Percentiles rank a stretch among this genome's conserved stretches.
phyloP scores from a whole-genome alignment of 2,329 filamentous ascomycete species.

The Lizonia empirigonia region DNA sequence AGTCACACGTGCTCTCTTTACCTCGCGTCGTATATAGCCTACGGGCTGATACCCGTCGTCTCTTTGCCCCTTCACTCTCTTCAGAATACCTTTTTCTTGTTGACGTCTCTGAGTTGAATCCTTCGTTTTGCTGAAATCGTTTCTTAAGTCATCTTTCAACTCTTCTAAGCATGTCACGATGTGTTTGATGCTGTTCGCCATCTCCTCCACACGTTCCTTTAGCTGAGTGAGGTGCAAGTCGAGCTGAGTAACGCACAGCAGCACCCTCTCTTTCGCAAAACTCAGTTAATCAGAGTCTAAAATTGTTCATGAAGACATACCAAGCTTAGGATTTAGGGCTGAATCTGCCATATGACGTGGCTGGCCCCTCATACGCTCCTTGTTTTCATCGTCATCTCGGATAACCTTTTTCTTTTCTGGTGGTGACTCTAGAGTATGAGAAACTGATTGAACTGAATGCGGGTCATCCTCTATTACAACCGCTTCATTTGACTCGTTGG shows the following conservation, averaged over 20 bases:
- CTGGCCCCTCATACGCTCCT: neutral
- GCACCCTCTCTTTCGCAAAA: neutral
- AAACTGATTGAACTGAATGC: too few species aligned
- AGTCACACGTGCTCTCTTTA: too few species aligned
- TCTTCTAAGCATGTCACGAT: neutral
- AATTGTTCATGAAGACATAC: too few species aligned
- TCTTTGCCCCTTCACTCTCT: constrained; percentile 1
- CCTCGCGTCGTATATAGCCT: constrained; percentile 1
- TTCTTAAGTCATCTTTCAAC: neutral
- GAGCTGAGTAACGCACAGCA: neutral
- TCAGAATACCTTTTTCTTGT: constrained; percentile 4
- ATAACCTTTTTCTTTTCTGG: too few species aligned
- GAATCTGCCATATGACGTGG: too few species aligned
- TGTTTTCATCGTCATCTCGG: too few species aligned
- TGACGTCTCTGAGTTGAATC: neutral
- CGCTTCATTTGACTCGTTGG: too few species aligned
- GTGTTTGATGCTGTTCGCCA: neutral
- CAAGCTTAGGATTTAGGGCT: too few species aligned
- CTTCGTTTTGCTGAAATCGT: neutral
- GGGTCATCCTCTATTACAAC: too few species aligned
- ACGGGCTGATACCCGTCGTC: neutral
- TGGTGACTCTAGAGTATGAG: too few species aligned
- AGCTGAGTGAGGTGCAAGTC: neutral
- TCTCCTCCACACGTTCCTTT: neutral
- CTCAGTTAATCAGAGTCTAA: neutral